These are phyloP conservation scores for Cicer chorassanicum DNA, from an alignment of 306 rosid genomes.

Conservation along the genomic window DNA sequence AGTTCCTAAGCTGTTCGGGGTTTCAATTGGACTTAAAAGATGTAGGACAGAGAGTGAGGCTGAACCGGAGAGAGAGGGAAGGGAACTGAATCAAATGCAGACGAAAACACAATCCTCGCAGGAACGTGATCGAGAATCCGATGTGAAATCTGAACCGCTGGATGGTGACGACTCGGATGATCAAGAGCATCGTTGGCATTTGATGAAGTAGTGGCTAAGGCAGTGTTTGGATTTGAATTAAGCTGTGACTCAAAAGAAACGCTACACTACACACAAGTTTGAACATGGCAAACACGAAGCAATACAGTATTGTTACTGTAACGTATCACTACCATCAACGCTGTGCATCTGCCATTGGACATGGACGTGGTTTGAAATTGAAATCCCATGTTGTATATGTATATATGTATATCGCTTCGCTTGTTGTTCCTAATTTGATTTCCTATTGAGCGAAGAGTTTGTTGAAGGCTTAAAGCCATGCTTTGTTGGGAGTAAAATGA, in stretches of 20 bases:
- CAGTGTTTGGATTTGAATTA: neutral
- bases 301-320: neutral
- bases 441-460: neutral
- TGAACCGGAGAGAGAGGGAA: conserved; percentile 49
- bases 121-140: conserved; percentile 49
- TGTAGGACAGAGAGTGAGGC: conserved; percentile 57
- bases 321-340: no score
- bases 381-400: conserved; percentile 7
- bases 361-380: neutral
- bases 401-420: neutral
- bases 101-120: conserved; percentile 49
- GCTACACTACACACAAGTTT: neutral
- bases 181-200: conserved; percentile 59
- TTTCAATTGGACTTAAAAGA: conserved; percentile 80
- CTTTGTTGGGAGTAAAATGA: neutral
- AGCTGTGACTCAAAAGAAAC: neutral
- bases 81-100: conserved; percentile 45
- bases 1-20: conserved; percentile 78
- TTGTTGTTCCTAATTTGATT: neutral
- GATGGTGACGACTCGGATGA: conserved; percentile 56
- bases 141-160: conserved; percentile 63
- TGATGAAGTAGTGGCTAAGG: conserved; percentile 7
- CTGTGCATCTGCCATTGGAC: neutral
- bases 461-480: neutral
- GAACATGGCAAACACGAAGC: neutral